Conservation (phyloP, 345 rosid species). For the Euphorbia pulcherrima region DNA sequence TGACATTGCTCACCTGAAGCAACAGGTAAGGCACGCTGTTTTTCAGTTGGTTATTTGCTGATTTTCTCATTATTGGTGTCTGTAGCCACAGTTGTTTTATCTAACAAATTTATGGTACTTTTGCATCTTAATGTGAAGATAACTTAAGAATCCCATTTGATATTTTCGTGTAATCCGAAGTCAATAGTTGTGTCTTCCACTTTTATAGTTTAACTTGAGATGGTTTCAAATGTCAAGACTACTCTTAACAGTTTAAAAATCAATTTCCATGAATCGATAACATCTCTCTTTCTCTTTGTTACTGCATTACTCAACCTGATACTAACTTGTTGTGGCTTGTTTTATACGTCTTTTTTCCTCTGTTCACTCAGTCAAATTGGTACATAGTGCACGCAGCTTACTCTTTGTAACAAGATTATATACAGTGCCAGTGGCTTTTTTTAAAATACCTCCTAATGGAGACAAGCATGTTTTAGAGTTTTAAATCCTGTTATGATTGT, state of each 20-base stretch:
- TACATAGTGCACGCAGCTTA: too few species aligned
- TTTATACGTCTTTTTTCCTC: not conserved
- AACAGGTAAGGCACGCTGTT: constrained; percentile 49
- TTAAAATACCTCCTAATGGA: too few species aligned
- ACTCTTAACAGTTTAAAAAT: not conserved
- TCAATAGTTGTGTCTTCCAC: not conserved
- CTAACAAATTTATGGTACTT: not conserved
- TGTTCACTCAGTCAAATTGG: not conserved
- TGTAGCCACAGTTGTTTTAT: not conserved
- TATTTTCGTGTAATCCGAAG: not conserved
- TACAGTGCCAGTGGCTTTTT: too few species aligned
- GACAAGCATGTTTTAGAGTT: too few species aligned
- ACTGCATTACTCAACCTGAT: not conserved
- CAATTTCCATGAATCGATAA: not conserved
- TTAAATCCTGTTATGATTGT: not conserved
- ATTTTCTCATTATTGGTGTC: not conserved
- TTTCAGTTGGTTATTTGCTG: not conserved
- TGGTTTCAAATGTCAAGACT: not conserved
- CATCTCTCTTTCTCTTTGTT: not conserved
- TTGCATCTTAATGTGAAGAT: not conserved
- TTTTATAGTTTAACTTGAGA: not conserved
- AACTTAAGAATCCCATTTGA: not conserved
- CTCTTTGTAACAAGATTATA: not conserved
- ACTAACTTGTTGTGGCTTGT: not conserved
- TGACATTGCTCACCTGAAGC: constrained; percentile 60